Percentiles rank a stretch among this genome's conserved stretches.
Conservation (phyloP, 2,329 filamentous ascomycete species). For the Pyrenochaeta sp. region DNA sequence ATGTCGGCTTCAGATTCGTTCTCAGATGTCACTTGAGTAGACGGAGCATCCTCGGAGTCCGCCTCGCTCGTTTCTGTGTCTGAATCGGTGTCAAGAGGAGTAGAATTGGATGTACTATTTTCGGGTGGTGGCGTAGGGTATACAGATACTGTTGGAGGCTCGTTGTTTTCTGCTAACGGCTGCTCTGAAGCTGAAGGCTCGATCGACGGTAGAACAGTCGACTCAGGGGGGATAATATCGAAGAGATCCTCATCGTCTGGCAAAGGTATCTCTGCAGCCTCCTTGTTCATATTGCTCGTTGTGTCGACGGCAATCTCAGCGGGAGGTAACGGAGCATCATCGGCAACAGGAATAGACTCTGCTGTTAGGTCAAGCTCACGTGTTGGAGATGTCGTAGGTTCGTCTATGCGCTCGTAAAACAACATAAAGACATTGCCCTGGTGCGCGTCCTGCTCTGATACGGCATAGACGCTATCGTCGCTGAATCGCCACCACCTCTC, state of each 20-base stretch:
- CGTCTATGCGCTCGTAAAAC: slow-evolving; percentile 77
- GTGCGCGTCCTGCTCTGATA: slow-evolving; percentile 75
- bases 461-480: slow-evolving; percentile 81
- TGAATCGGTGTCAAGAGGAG: background rate
- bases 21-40: slow-evolving; percentile 34
- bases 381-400: slow-evolving; percentile 53
- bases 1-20: slow-evolving; percentile 18
- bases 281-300: slow-evolving; percentile 5
- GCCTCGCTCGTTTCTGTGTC: slow-evolving; percentile 31
- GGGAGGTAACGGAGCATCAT: slow-evolving; percentile 33
- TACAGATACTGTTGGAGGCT: background rate
- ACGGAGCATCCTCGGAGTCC: slow-evolving; percentile 33
- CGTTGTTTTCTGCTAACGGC: background rate
- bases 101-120: background rate
- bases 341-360: slow-evolving; percentile 3
- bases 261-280: slow-evolving; percentile 24
- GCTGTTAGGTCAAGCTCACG: background rate
- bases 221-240: slow-evolving; percentile 8
- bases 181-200: background rate
- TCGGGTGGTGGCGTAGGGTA: slow-evolving; percentile 22
- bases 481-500: slow-evolving; percentile 89
- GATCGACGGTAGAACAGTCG: background rate
- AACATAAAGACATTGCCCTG: slow-evolving; percentile 94
- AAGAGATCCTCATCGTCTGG: slow-evolving; percentile 28
- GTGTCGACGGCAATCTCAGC: background rate